Evolutionary conservation across 495 filamentous ascomycete genomes (phyloP), one percentile per base, ranked within the genome.

Genomic region (Aspergillus indologenus): DNA sequence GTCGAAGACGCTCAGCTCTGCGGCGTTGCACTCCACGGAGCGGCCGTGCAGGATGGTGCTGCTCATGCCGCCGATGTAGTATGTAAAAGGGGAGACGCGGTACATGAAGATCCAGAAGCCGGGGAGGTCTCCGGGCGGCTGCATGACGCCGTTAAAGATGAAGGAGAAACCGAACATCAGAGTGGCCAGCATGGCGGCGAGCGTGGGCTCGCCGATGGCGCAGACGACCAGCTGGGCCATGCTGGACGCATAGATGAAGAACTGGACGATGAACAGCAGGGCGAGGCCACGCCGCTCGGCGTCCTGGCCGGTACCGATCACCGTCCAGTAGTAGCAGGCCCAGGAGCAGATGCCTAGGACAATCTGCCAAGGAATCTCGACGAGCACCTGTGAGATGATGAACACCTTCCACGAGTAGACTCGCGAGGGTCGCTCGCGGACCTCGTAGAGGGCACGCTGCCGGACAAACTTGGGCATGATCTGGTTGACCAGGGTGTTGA

Each of bases 71-170:
- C 71, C 72, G 18, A 89, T 77, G 22, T 85, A 74, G 64, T 90
- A 90, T 0, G 83, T 86, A 49, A 90, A 83, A 5, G 88, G 86
- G 14, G 82, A 86, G 51, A 87, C 79, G 42, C 84, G 82, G 64
- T 90, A 89, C 83, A 89, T 86, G 78, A 90, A 90, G 57, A 86
- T 86, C 87, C 87, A 90, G 78, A 90, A 90, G 9, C 79, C 63
- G 2, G 86, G 86, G 4, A 88, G 68, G 4, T 72, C 76, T 20
- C 65, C 65, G 5, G 86, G 85, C 8, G 69, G 78, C 45, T 85
- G 81, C 66, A 91, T 79, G 34, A 90, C 84, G 74, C 74, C 74
- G 45, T 66, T 69, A 68, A 86, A 85, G 58, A 83, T 72, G 60
- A 82, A 77, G 40, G 68, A 76, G 54, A 87, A 75, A 61, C 79